Base-by-base conservation (phyloP, 1,284 basidiomycete species). In the Ustilago bromivora region DNA sequence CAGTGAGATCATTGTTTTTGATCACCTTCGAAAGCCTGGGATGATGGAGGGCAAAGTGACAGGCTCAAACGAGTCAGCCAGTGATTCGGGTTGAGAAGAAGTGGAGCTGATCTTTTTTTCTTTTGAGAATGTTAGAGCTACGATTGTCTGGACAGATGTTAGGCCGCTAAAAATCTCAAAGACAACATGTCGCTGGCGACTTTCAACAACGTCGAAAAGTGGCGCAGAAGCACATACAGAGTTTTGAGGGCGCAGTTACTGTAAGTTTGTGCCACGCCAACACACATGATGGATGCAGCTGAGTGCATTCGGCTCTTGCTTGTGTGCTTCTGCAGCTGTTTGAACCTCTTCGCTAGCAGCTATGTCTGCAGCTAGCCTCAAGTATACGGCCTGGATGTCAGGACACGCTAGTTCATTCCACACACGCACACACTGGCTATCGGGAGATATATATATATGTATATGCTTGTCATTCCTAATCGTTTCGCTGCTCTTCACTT, bases 151-250 rank as follows among this genome's bases (percentile, higher is more conserved):
- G 1, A 46, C n/a, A 11, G 1, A 10, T 46, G 43, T 46, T 46
- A 46, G 11, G 43, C 43, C 43, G 38, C 38, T 11, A 17, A 40
- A 40, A 40, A 5, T 40, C n/a, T 5, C 49, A 51, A 15, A 19
- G n/a, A n/a, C 43, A 19, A 46, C 43, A 46, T 19, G 7, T 7
- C 7, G 17, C 43, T 41, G 49, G 49, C 49, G 49, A 54, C 34
- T 54, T 38, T 34, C 34, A 17, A 6, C 15, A 53, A 10, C 47
- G 47, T 19, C 19, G 19, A 49, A 49, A 28, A 7, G 32, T 53
- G 51, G 51, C n/a, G 32, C 51, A 53, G 51, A 35, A 53, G 31
- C 23, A 23, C 23, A 23, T 2, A 53, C 51, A 53, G 31, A 53
- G 32, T 53, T 53, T 53, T 31, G 51, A 34, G 51, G 51, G 51